Evolutionary conservation across 1,284 basidiomycete species (phyloP).

Genomic region (Caloboletus inedulis): DNA sequence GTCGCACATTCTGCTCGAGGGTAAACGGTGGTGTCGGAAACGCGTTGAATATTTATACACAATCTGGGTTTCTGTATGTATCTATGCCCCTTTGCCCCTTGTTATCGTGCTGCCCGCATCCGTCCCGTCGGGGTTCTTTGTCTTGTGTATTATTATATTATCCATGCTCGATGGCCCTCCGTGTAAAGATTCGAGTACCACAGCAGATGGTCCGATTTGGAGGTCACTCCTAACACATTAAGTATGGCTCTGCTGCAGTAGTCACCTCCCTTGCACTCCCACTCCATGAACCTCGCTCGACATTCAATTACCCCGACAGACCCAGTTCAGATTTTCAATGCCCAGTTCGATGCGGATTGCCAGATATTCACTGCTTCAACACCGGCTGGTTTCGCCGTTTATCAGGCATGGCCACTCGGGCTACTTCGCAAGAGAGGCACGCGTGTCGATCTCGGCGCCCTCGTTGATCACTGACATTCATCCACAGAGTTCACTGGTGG

Average conservation of each 20-base stretch:
- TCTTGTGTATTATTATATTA: conserved; percentile 22
- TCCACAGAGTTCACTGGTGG: conserved; percentile 69
- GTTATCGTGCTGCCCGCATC: conserved; percentile 15
- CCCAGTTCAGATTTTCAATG: conserved; percentile 74
- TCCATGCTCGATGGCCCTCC: conserved; percentile 3
- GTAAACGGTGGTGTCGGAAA: conserved; percentile 12
- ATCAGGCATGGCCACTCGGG: conserved; percentile 74
- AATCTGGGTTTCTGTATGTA: conserved; percentile 18
- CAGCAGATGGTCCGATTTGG: conserved; percentile 7
- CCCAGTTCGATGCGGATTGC: conserved; percentile 74
- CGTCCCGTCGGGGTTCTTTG: conserved; percentile 9
- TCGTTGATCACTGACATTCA: conserved; percentile 3
- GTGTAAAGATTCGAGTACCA: conserved; percentile 11
- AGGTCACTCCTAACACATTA: conserved; percentile 12
- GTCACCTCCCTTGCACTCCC: not conserved
- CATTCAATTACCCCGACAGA: conserved; percentile 80
- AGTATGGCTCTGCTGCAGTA: conserved; percentile 19
- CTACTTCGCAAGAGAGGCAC: conserved; percentile 79
- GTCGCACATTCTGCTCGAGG: conserved; percentile 34
- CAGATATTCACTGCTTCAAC: conserved; percentile 82
- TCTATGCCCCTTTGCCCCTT: conserved; percentile 21
- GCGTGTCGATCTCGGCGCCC: conserved; percentile 16
- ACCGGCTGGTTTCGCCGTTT: conserved; percentile 84
- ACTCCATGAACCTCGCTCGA: conserved; percentile 83
- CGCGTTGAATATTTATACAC: conserved; percentile 23